Evolutionary conservation across 331 rosid species (phyloP).

Genomic region (Acacia pycnantha): DNA sequence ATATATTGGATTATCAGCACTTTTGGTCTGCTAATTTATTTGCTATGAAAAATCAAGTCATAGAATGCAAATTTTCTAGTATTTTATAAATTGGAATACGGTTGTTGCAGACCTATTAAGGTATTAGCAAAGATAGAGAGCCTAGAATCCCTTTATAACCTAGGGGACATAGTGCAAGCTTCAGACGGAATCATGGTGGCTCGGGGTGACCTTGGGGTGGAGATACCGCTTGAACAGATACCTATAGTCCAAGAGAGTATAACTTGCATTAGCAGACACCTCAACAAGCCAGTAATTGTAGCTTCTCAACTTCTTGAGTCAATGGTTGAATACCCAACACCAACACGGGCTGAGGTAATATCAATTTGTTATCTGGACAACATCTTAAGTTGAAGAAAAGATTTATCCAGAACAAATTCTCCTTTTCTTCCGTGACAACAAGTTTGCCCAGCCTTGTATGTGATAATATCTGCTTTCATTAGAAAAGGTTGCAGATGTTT

Average conservation of each 20-base stretch:
- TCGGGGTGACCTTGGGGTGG: constrained; percentile 91
- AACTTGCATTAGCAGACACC: constrained; percentile 61
- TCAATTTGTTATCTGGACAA: background rate
- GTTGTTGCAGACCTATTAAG: constrained; percentile 48
- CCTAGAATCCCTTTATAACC: constrained; percentile 72
- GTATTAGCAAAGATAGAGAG: constrained; percentile 90
- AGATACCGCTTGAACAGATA: constrained; percentile 89
- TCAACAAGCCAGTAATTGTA: constrained; percentile 89
- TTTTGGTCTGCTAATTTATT: background rate
- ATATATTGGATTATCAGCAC: background rate
- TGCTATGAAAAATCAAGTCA: background rate
- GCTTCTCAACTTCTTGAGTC: constrained; percentile 97
- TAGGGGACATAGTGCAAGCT: constrained; percentile 70
- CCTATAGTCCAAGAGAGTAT: constrained; percentile 79
- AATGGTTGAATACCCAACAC: constrained; percentile 94
- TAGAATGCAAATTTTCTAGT: background rate
- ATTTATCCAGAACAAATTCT: background rate
- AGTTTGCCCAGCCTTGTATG: background rate
- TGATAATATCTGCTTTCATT: constrained; percentile 31
- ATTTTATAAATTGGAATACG: background rate
- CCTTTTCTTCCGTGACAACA: background rate
- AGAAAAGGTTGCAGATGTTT: constrained; percentile 86
- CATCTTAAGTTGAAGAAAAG: background rate
- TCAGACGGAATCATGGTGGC: constrained; percentile 96
- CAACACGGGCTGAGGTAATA: constrained; percentile 90